Percentiles rank a stretch among this genome's conserved stretches.
These are phyloP conservation scores for Penicillium sp. DNA, from an alignment of 2,329 filamentous ascomycete genomes.

Conservation along the genomic window DNA sequence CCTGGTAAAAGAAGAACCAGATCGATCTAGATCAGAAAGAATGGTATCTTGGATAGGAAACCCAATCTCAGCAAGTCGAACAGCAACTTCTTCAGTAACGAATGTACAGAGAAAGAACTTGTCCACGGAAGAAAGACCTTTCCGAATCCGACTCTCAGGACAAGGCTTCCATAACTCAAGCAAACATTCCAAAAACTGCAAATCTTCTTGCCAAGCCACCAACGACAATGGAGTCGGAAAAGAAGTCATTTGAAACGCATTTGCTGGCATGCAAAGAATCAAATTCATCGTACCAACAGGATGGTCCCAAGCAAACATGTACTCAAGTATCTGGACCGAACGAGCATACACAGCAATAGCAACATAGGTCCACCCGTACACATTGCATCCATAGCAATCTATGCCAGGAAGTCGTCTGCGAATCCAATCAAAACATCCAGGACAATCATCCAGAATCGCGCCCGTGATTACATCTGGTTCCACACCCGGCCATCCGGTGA, in stretches of 20 bases:
- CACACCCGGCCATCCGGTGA: background rate
- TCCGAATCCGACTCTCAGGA: background rate
- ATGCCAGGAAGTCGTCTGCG: background rate
- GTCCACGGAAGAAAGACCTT: background rate
- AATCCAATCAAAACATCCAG: conserved; percentile 11
- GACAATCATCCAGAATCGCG: conserved; percentile 11
- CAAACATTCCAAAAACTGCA: background rate
- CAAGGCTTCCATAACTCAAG: background rate
- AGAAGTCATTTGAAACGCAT: background rate
- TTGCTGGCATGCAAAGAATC: background rate
- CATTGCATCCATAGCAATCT: conserved; percentile 6
- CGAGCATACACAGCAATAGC: conserved; percentile 3
- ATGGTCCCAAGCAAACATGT: background rate
- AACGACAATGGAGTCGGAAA: background rate
- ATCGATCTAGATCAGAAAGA: background rate
- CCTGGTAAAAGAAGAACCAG: background rate
- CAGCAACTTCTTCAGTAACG: background rate
- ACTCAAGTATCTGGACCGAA: conserved; percentile 6
- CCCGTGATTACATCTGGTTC: conserved; percentile 8
- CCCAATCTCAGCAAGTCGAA: background rate
- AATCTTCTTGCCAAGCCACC: background rate
- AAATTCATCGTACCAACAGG: background rate
- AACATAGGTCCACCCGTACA: conserved; percentile 14
- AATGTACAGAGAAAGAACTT: background rate
- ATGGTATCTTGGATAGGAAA: background rate